Conservation (phyloP, 306 rosid genomes). For the Rosa multiflora region DNA sequence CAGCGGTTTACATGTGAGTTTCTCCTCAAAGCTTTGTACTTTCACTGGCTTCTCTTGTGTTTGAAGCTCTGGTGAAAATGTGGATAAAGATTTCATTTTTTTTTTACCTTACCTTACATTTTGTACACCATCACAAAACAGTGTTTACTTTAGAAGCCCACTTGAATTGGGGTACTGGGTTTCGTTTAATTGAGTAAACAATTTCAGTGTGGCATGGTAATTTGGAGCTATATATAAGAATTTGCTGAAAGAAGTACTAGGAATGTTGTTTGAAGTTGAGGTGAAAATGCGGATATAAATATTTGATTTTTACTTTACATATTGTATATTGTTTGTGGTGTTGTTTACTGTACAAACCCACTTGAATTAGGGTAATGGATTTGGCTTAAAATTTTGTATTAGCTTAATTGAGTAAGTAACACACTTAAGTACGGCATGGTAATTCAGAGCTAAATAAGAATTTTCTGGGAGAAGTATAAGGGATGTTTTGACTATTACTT, state of each 20-base stretch:
- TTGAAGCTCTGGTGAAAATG: constrained; percentile 10
- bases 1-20: constrained; percentile 71
- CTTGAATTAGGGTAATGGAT: not conserved
- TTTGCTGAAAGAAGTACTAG: not conserved
- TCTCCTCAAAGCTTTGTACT: not conserved
- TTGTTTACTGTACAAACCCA: not conserved
- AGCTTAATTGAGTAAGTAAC: constrained; percentile 2
- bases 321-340: not conserved
- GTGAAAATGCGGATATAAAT: not conserved
- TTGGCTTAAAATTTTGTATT: not conserved
- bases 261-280: not conserved
- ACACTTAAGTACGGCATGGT: not conserved
- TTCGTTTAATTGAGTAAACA: not conserved
- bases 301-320: not conserved
- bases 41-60: not conserved
- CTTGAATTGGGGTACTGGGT: not conserved
- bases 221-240: no score
- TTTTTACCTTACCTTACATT: not conserved
- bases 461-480: not conserved
- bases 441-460: not conserved
- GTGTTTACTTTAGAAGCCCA: no score
- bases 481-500: not conserved
- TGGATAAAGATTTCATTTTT: constrained; percentile 1
- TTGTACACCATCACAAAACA: no score
- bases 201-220: not conserved